Evolutionary conservation across 2,329 filamentous ascomycete genomes (phyloP).

Genomic region (Fusarium nelsonii): DNA sequence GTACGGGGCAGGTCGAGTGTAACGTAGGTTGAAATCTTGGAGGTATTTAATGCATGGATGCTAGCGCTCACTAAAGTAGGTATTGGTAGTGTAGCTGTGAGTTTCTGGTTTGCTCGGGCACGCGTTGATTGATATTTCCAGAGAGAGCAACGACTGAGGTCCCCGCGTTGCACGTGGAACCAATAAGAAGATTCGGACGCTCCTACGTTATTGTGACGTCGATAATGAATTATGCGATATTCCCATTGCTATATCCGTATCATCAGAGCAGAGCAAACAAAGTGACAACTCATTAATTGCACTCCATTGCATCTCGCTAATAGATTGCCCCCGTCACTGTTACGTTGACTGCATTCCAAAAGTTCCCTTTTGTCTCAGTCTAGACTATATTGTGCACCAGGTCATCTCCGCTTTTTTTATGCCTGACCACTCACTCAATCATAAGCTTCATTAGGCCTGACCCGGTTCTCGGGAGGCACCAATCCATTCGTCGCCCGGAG

Average conservation of each 20-base stretch:
- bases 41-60: not conserved
- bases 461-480: not conserved
- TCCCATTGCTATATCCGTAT: not conserved
- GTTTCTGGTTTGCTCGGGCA: not conserved
- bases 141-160: no score
- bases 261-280: not conserved
- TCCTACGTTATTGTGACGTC: not conserved
- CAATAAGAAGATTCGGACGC: not conserved
- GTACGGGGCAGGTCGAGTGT: no score
- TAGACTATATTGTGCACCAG: not conserved
- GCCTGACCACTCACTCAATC: not conserved
- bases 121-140: not conserved
- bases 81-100: not conserved
- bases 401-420: not conserved
- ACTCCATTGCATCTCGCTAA: no score
- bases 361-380: not conserved
- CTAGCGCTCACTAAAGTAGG: rapidly evolving
- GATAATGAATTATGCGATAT: not conserved
- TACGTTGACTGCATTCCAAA: not conserved
- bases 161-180: not conserved
- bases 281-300: not conserved
- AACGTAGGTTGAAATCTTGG: rapidly evolving
- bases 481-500: not conserved
- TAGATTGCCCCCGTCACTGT: no score
- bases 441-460: constrained; percentile 9